Evolutionary conservation across 495 filamentous ascomycete species (phyloP).

Genomic region (Trichoderma parareesei): DNA sequence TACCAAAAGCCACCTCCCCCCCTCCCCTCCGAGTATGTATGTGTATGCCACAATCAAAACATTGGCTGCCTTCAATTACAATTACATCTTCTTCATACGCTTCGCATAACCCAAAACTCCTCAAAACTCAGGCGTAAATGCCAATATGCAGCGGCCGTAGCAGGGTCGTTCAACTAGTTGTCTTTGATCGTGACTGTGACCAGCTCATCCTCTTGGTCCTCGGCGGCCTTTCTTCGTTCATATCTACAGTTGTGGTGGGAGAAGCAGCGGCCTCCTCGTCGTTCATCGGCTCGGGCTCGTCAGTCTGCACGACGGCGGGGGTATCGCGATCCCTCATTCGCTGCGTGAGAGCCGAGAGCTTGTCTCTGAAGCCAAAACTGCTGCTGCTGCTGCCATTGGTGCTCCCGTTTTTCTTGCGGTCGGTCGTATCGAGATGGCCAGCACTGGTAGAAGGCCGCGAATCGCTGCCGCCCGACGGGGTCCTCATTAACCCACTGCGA

Average conservation of each 20-base stretch:
- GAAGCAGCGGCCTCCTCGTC: slow-evolving; percentile 1
- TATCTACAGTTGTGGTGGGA: neutral
- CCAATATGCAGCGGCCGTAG: neutral
- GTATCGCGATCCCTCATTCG: slow-evolving; percentile 30
- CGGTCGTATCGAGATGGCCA: slow-evolving; percentile 5
- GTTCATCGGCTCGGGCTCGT: slow-evolving; percentile 6
- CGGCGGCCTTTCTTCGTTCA: neutral
- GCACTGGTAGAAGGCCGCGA: slow-evolving; percentile 13
- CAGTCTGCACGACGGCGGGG: neutral
- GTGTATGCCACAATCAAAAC: no score
- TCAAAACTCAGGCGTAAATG: neutral
- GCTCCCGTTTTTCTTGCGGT: slow-evolving; percentile 17
- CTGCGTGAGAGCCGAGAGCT: slow-evolving; percentile 29
- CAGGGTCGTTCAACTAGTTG: neutral
- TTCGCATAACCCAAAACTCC: neutral
- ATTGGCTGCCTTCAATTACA: no score
- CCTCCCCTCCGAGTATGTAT: no score
- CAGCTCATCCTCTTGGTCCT: neutral
- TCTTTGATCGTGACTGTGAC: neutral
- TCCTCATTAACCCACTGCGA: slow-evolving; percentile 21
- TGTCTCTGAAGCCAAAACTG: slow-evolving; percentile 30
- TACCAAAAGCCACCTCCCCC: no score
- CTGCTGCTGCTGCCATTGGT: slow-evolving; percentile 19
- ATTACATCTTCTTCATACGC: neutral
- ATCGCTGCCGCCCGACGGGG: slow-evolving; percentile 15